Conservation (phyloP, 768 basidiomycete genomes). For the Kwoniella sp. region DNA sequence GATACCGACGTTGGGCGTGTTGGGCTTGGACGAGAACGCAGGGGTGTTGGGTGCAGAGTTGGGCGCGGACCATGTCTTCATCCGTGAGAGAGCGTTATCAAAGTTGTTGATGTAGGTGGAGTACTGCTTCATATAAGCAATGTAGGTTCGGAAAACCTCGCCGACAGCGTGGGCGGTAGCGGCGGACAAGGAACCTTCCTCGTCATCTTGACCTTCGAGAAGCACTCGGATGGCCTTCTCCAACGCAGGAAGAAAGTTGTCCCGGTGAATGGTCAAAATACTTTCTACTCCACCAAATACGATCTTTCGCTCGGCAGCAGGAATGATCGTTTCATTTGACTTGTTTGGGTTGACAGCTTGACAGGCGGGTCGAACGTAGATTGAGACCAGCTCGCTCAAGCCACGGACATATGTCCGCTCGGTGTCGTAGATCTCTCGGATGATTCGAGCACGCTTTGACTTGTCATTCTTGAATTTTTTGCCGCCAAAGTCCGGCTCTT, state of each 20-base stretch:
- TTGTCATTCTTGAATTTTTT: slow-evolving; percentile 91
- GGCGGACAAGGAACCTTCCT: slow-evolving; percentile 72
- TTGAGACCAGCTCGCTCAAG: slow-evolving; percentile 89
- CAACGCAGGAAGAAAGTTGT: slow-evolving; percentile 87
- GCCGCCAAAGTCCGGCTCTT: slow-evolving; percentile 25
- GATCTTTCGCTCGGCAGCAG: slow-evolving; percentile 79
- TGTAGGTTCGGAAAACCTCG: slow-evolving; percentile 86
- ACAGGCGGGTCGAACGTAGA: slow-evolving; percentile 86
- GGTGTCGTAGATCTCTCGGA: slow-evolving; percentile 89
- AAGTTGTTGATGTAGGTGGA: slow-evolving; percentile 98
- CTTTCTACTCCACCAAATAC: slow-evolving; percentile 90
- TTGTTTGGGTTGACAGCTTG: slow-evolving; percentile 68
- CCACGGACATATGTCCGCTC: slow-evolving; percentile 93
- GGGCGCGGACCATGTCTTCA: slow-evolving; percentile 74
- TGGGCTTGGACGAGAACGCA: slow-evolving; percentile 20
- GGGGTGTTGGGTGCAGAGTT: slow-evolving; percentile 30
- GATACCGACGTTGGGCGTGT: slow-evolving; percentile 10
- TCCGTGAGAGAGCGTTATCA: slow-evolving; percentile 84
- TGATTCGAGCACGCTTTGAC: slow-evolving; percentile 75
- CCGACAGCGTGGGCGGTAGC: slow-evolving; percentile 79
- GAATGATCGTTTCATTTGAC: slow-evolving; percentile 79
- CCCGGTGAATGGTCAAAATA: slow-evolving; percentile 86
- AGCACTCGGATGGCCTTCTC: slow-evolving; percentile 75
- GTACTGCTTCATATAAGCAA: slow-evolving; percentile 98
- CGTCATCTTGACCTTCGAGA: slow-evolving; percentile 65